Evolutionary conservation across 2,329 filamentous ascomycete genomes (phyloP), one percentile per base, ranked within the genome.

Genomic region (Hansfordia pulvinata): DNA sequence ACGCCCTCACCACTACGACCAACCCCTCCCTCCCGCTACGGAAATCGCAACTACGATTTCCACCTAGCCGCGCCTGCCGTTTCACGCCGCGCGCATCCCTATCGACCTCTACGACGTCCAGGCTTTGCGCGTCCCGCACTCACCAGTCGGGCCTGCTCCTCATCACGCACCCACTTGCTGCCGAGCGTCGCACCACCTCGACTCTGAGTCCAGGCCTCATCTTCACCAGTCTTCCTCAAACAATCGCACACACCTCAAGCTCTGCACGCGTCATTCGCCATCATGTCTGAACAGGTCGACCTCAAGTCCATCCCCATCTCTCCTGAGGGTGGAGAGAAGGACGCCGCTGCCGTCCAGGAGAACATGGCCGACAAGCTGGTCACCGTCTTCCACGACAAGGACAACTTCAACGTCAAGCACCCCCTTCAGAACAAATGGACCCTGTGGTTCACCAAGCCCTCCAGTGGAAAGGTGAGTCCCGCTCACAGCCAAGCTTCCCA

Each of bases 341-440:
- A 62, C 32, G 48, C 56, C 33, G 53, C 61, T 29, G 53, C 58
- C 37, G 46, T 53, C 31, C n/a, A n/a, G n/a, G n/a, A n/a, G n/a
- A 45, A 49, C 28, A 54, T 53, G 28, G 58, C 62, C 37, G 56
- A 56, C 38, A 76, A 86, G 50, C 64, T 80, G 27, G 68, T 93
- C 45, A 98, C 90, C 24, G 88, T 98, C 42, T 98, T 98, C 64
- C 86, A 98, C 53, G 85, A 96, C 60, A 80, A 90, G 43, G 81
- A 94, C 40, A 94, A 98, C 68, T 98, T 98, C 72, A 98, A 93
- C 46, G 90, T 98, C 57, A 98, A 96, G 70, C 90, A 98, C 56
- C 88, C 86, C 40, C 70, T 98, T 34, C 86, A 93, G 70, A 81
- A 94, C 66, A 80, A 82, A 52, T 98, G 90, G 90, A 96, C 90